These are phyloP conservation scores for Baudoinia panamericana DNA, from an alignment of 495 filamentous ascomycete species.

Conservation along the genomic window DNA sequence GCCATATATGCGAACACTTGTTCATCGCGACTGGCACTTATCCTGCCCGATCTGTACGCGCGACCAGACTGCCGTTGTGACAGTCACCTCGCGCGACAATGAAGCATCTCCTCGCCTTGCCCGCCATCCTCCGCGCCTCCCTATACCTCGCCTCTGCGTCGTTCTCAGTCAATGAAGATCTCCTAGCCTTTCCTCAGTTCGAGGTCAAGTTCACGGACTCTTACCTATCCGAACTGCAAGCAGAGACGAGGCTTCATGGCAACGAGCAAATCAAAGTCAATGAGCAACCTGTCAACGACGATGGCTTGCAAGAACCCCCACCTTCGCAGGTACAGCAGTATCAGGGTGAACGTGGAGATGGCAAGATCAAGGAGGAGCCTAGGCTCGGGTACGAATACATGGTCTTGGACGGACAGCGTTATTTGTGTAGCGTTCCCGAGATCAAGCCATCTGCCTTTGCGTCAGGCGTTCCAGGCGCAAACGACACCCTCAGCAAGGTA, in stretches of 20 bases:
- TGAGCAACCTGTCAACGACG: constrained; percentile 1
- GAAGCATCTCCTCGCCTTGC: constrained; percentile 31
- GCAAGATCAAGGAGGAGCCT: constrained; percentile 16
- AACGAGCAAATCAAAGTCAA: constrained; percentile 1
- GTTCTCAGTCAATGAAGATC: constrained; percentile 79
- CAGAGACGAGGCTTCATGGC: constrained; percentile 33
- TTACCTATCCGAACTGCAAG: constrained; percentile 59
- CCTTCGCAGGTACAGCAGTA: constrained; percentile 28
- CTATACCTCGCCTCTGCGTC: constrained; percentile 35
- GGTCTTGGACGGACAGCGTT: constrained; percentile 52
- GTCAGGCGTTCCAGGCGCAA: constrained; percentile 35
- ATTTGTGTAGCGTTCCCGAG: constrained; percentile 75
- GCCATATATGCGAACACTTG: no score
- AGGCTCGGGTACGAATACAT: constrained; percentile 54
- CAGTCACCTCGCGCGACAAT: no score
- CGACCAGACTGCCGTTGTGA: no score
- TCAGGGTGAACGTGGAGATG: not conserved
- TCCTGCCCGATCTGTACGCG: no score
- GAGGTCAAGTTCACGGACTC: constrained; percentile 66
- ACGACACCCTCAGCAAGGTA: constrained; percentile 43
- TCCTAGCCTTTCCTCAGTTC: constrained; percentile 88
- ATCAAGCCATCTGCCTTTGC: constrained; percentile 33
- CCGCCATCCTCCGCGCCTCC: constrained; percentile 30
- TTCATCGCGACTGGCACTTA: no score
- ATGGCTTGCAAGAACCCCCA: not conserved